phyloP scores from a whole-genome alignment of 148 eudicot species.

The Cornus suecica region DNA sequence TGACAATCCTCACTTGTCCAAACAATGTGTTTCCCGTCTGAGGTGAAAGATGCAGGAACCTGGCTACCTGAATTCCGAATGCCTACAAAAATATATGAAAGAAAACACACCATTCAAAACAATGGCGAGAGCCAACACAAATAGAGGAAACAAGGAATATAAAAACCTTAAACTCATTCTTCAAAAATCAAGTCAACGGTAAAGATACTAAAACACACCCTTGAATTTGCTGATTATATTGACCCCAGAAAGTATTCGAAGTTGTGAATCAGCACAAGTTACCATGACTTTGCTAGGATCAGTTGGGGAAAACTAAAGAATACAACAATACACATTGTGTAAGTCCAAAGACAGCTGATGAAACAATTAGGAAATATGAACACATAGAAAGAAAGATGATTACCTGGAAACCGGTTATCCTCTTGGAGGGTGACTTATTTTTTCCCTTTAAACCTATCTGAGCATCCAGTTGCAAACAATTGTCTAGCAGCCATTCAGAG shows the following conservation, averaged over 20 bases:
- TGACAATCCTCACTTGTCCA: conserved; percentile 60
- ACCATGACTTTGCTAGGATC: conserved; percentile 62
- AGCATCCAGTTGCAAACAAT: conserved; percentile 31
- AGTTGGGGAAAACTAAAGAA: conserved; percentile 60
- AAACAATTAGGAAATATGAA: not conserved
- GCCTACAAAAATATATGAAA: conserved; percentile 27
- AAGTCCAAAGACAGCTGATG: not conserved
- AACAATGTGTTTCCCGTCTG: conserved; percentile 74
- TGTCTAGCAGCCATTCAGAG: conserved; percentile 35
- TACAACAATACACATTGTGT: not conserved
- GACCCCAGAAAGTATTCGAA: conserved; percentile 52
- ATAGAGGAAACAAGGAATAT: not conserved
- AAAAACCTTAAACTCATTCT: not conserved
- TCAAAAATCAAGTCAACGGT: not conserved
- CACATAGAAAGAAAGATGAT: not conserved
- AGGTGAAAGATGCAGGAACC: conserved; percentile 60
- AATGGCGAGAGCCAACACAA: too few relatives aligned
- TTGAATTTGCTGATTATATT: conserved; percentile 56
- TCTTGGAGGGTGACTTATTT: conserved; percentile 52
- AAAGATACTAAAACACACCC: conserved; percentile 32
- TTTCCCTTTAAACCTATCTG: conserved; percentile 44
- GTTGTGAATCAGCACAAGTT: conserved; percentile 72
- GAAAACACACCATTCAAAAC: not conserved
- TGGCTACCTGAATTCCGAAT: conserved; percentile 40
- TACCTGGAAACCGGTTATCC: conserved; percentile 83